Evolutionary conservation across 2,329 filamentous ascomycete genomes (phyloP).

Genomic region (Beauveria brongniartii): DNA sequence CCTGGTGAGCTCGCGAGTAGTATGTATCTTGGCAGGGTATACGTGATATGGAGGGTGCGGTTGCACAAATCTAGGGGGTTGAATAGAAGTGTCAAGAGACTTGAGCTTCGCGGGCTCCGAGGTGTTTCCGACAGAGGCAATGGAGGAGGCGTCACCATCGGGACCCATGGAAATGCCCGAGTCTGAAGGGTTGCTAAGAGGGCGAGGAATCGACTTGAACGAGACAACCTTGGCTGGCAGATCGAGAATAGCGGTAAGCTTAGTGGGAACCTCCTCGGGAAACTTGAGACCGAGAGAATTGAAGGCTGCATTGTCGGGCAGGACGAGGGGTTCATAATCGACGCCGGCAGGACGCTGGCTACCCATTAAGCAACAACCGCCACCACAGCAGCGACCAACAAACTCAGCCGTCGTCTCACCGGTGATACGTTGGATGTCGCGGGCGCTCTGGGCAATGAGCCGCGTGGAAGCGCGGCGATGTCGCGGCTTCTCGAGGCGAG

Average conservation of each 20-base stretch:
- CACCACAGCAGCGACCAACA: slow-evolving; percentile 56
- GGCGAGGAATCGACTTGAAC: slow-evolving; percentile 49
- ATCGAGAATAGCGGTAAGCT: slow-evolving; percentile 61
- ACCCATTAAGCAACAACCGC: slow-evolving; percentile 52
- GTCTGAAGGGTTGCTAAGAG: slow-evolving; percentile 25
- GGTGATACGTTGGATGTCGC: slow-evolving; percentile 55
- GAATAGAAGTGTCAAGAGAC: slow-evolving; percentile 48
- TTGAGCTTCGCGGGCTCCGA: slow-evolving; percentile 22
- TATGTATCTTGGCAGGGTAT: slow-evolving; percentile 79
- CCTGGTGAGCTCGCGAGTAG: slow-evolving; percentile 77
- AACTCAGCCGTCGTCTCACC: slow-evolving; percentile 55
- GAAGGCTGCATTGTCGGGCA: slow-evolving; percentile 81
- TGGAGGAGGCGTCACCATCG: slow-evolving; percentile 22
- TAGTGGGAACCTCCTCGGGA: slow-evolving; percentile 58
- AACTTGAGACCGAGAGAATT: slow-evolving; percentile 70
- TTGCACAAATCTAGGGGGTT: slow-evolving; percentile 84
- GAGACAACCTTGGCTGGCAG: slow-evolving; percentile 70
- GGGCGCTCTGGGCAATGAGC: slow-evolving; percentile 55
- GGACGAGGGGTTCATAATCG: slow-evolving; percentile 43
- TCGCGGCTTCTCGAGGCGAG: slow-evolving; percentile 36
- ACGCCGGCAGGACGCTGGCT: slow-evolving; percentile 36
- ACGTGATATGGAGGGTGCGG: slow-evolving; percentile 91
- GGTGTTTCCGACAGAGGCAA: slow-evolving; percentile 24
- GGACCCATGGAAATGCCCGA: slow-evolving; percentile 38
- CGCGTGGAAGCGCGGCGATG: slow-evolving; percentile 60